Conservation (phyloP, 768 basidiomycete species). For the Coprinopsis marcescibilis region DNA sequence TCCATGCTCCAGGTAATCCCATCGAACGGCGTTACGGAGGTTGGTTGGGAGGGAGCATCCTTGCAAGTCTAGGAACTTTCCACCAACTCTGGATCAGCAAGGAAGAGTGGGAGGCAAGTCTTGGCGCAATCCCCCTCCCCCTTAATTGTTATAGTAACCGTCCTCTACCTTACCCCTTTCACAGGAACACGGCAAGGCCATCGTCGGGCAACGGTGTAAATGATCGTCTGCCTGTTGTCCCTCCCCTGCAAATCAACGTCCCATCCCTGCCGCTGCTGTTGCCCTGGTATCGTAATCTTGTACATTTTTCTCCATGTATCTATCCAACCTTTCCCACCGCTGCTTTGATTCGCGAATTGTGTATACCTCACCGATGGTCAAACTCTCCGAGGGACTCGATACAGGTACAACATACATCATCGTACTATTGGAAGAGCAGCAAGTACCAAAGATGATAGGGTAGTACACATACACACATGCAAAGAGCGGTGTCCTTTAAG, state of each 20-base stretch:
- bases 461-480: no score
- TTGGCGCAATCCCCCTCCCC: background rate
- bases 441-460: no score
- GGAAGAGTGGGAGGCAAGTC: slow-evolving; percentile 84
- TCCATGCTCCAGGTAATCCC: slow-evolving; percentile 88
- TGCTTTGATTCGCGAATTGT: no score
- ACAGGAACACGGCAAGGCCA: slow-evolving; percentile 80
- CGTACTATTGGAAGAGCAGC: no score
- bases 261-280: slow-evolving; percentile 5
- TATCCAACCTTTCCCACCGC: no score
- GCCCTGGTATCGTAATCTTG: slow-evolving; percentile 9
- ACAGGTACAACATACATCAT: no score
- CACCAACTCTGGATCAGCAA: slow-evolving; percentile 95
- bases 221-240: slow-evolving; percentile 25
- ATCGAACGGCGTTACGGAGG: slow-evolving; percentile 86
- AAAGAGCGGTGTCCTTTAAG: no score
- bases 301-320: no score
- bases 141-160: background rate
- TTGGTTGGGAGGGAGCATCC: slow-evolving; percentile 95
- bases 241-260: background rate
- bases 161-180: background rate
- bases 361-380: no score
- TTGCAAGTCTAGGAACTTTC: slow-evolving; percentile 94
- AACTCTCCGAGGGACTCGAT: no score
- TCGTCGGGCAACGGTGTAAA: slow-evolving; percentile 84